Conservation (phyloP, 352 stramenopile genomes). For the Elongisporangium undulatum region DNA sequence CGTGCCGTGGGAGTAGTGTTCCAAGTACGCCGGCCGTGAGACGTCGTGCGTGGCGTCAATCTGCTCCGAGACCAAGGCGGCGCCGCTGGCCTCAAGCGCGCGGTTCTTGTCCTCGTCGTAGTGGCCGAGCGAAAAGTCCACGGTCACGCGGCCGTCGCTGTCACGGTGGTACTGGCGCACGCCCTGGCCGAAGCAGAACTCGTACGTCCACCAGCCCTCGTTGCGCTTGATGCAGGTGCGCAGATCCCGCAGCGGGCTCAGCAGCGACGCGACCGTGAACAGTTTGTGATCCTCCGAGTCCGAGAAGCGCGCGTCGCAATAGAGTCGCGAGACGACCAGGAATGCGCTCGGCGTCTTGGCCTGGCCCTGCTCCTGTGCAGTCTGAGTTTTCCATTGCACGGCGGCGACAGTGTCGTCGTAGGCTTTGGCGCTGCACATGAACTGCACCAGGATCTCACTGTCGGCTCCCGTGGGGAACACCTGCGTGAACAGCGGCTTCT, state of each 20-base stretch:
- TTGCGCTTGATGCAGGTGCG: conserved; percentile 71
- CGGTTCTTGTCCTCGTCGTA: conserved; percentile 49
- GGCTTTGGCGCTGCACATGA: conserved; percentile 48
- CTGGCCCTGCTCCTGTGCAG: conserved; percentile 1
- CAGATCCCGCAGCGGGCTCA: conserved; percentile 40
- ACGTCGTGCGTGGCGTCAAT: conserved; percentile 80
- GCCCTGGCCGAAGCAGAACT: conserved; percentile 71
- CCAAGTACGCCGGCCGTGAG: conserved; percentile 55
- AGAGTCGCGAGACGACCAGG: conserved; percentile 57
- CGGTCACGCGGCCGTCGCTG: conserved; percentile 49
- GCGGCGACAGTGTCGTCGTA: conserved; percentile 44
- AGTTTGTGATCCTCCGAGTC: conserved; percentile 39
- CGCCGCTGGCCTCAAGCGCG: conserved; percentile 34
- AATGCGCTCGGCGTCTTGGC: conserved; percentile 30
- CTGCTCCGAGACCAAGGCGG: conserved; percentile 58
- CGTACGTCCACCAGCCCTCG: conserved; percentile 84
- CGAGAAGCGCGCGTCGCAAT: conserved; percentile 56
- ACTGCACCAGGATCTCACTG: conserved; percentile 52
- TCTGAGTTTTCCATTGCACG: conserved; percentile 27
- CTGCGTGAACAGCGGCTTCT: conserved; percentile 66
- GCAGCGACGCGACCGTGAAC: conserved; percentile 44
- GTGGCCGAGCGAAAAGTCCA: conserved; percentile 62
- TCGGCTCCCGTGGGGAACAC: conserved; percentile 18
- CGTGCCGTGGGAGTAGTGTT: conserved; percentile 66
- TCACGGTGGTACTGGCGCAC: conserved; percentile 78